Percentiles rank a stretch among this genome's conserved stretches.
Conservation (phyloP, 2,329 filamentous ascomycete genomes). For the Colletotrichum spinosum region DNA sequence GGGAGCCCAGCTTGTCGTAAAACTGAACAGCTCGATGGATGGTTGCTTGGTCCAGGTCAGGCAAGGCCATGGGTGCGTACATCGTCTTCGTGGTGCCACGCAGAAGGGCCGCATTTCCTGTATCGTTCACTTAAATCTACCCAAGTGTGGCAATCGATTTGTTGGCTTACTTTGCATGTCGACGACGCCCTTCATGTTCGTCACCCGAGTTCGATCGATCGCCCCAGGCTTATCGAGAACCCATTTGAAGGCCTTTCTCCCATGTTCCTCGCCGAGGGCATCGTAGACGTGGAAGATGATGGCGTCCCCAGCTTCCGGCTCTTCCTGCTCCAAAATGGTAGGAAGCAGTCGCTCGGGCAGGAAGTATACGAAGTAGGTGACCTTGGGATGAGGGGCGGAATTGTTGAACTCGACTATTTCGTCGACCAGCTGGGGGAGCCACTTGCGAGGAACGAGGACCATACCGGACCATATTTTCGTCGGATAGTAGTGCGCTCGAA, state of each 20-base stretch:
- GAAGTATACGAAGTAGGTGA: constrained; percentile 28
- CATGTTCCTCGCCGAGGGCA: constrained; percentile 21
- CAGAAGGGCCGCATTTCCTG: constrained; percentile 15
- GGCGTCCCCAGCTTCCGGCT: constrained; percentile 9
- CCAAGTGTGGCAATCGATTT: not conserved
- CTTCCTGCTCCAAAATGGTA: constrained; percentile 10
- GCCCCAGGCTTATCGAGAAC: constrained; percentile 18
- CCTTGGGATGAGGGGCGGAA: constrained; percentile 18
- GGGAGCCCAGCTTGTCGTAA: constrained; percentile 7
- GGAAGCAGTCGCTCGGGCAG: constrained; percentile 15
- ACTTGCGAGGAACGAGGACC: constrained; percentile 7
- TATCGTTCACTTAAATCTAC: not conserved
- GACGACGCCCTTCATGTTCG: constrained; percentile 27
- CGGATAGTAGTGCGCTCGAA: constrained; percentile 24
- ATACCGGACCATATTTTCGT: constrained; percentile 26
- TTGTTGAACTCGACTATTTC: constrained; percentile 16
- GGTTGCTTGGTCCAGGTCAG: constrained; percentile 11
- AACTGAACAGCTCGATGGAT: constrained; percentile 11
- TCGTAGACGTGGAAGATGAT: constrained; percentile 26
- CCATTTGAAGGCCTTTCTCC: constrained; percentile 11
- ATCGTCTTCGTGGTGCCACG: constrained; percentile 30
- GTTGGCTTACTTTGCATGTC: constrained; percentile 15
- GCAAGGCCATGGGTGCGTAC: constrained; percentile 25
- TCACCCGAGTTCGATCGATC: constrained; percentile 22
- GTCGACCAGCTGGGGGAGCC: constrained; percentile 12